Evolutionary conservation across 495 filamentous ascomycete species (phyloP), one percentile per base, ranked within the genome.

Genomic region (Apodospora peruviana): DNA sequence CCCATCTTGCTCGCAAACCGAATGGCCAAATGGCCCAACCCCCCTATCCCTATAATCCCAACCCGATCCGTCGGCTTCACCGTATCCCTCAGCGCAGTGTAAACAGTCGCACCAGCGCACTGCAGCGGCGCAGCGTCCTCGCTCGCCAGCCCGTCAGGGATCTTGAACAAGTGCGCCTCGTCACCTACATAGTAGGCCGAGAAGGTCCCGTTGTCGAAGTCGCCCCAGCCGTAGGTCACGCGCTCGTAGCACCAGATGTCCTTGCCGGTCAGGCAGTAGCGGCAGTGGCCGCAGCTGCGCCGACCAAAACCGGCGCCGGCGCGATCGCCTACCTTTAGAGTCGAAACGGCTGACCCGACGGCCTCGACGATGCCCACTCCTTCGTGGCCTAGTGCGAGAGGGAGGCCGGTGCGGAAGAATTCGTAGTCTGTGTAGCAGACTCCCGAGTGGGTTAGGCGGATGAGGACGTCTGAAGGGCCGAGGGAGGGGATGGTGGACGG

Each of bases 401-500:
- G 48, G 16, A 34, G 11, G 24, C 37, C 37, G 16, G 27, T n/a
- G 2, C 24, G 14, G 45, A 42, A 45, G 34, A 55, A 29, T 12
- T 51, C 43, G 16, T 34, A 20, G 43, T 58, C 51, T 38, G 48
- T 51, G 43, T 48, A 47, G 32, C 56, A 58, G 9, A 58, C 51
- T 18, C 56, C 51, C 7, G 38, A 47, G 51, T 58, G 56, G 3
- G 56, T 55, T 32, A 55, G 51, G 47, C 51, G 56, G 44, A 58
- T 29, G n/a, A 58, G 48, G 17, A 58, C 40, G 38, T 58, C 48
- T 19, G 45, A 10, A 4, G 51, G 48, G 8, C 51, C 51, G 24
- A 55, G 43, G 4, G n/a, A 34, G 7, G 56, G 56, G 47, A 55
- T 75, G 12, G 83, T 73, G 16, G 91, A 95, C 83, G 95, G 88